Conservation (phyloP, 345 rosid species). For the Melaleuca quinquenervia region DNA sequence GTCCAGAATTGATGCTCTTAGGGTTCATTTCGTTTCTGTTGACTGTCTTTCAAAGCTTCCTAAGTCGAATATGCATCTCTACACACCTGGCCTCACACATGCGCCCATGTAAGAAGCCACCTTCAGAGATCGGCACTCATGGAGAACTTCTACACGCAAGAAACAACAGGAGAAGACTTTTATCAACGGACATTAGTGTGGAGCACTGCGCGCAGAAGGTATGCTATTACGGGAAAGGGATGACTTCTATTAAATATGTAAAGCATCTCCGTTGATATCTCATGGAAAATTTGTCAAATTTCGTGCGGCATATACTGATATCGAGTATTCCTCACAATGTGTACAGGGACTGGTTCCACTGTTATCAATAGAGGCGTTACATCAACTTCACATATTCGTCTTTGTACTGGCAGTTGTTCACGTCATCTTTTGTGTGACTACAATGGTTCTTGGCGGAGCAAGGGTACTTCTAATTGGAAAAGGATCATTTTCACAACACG, state of each 20-base stretch:
- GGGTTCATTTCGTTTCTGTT: conserved; percentile 84
- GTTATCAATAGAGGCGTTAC: conserved; percentile 65
- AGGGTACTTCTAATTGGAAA: conserved; percentile 61
- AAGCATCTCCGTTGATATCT: background rate
- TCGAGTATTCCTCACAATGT: background rate
- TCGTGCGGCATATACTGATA: background rate
- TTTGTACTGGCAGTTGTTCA: conserved; percentile 83
- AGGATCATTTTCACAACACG: background rate
- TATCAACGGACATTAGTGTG: background rate
- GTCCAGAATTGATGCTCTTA: conserved; percentile 82
- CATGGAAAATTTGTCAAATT: background rate
- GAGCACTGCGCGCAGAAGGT: conserved; percentile 32
- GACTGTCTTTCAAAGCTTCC: conserved; percentile 45
- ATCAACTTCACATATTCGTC: conserved; percentile 82
- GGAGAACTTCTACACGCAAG: background rate
- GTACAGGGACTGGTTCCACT: conserved; percentile 56
- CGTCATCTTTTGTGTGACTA: conserved; percentile 60
- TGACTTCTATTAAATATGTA: background rate
- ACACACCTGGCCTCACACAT: conserved; percentile 28
- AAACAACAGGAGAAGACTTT: conserved; percentile 11
- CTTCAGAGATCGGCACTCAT: conserved; percentile 9
- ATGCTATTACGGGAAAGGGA: background rate
- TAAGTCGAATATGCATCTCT: conserved; percentile 56
- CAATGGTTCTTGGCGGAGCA: conserved; percentile 71
- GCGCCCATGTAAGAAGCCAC: conserved; percentile 61